Conservation (phyloP, 495 filamentous ascomycete genomes). For the Neurospora terricola region DNA sequence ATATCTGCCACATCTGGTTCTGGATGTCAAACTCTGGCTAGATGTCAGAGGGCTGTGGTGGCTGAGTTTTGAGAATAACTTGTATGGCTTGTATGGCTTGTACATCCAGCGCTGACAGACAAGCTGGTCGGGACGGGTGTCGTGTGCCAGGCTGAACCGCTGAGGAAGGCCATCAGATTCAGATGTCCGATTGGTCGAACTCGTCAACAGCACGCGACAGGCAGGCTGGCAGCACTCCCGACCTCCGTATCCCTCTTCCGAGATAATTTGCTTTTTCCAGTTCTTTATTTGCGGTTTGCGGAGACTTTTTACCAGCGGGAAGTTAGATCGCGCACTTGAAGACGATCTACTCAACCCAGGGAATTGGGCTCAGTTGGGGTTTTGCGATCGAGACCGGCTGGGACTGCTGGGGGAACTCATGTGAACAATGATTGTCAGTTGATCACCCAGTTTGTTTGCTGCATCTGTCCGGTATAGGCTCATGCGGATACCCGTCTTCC, state of each 20-base stretch:
- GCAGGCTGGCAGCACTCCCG: not conserved
- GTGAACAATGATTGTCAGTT: not conserved
- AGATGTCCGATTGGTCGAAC: not conserved
- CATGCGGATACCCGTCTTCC: not conserved
- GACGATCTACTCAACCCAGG: not conserved
- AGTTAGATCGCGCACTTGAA: not conserved
- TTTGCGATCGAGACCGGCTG: not conserved
- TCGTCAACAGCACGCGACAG: not conserved
- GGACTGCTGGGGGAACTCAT: not conserved
- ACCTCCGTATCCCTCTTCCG: not conserved
- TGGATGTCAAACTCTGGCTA: not conserved
- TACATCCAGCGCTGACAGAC: not conserved
- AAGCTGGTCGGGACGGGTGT: not conserved
- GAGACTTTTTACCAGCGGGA: not conserved
- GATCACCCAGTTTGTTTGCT: not conserved
- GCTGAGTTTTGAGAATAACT: not conserved
- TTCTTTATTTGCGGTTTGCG: not conserved
- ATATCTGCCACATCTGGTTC: not conserved
- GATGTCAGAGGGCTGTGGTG: not conserved
- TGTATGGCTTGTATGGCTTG: not conserved
- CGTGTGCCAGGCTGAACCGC: not conserved
- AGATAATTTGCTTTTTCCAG: not conserved
- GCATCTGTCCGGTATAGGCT: not conserved
- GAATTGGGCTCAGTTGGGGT: not conserved
- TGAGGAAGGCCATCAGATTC: not conserved